These are phyloP conservation scores for Danielozyma ontarioensis DNA, from an alignment of 805 yeast genomes.

Conservation along the genomic window DNA sequence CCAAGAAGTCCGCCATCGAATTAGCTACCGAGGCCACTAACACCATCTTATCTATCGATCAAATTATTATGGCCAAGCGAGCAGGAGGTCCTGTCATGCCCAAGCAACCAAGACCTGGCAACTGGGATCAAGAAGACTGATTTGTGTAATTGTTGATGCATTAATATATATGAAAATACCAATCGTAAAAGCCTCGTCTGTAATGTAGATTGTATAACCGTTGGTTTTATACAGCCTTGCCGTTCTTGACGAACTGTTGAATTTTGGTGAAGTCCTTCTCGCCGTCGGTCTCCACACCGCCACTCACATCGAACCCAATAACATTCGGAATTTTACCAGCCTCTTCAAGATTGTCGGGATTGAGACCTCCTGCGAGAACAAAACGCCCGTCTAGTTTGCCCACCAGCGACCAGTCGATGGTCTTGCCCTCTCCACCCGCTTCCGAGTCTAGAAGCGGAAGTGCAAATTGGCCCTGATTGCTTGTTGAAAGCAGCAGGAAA, in stretches of 20 bases:
- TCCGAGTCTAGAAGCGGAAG: slow-evolving; percentile 79
- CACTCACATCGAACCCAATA: slow-evolving; percentile 90
- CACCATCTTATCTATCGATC: slow-evolving; percentile 89
- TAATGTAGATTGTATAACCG: neutral
- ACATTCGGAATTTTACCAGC: slow-evolving; percentile 56
- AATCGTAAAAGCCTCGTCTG: too few species aligned
- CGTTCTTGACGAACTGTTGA: slow-evolving; percentile 49
- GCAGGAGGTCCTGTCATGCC: slow-evolving; percentile 98
- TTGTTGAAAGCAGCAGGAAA: slow-evolving; percentile 5
- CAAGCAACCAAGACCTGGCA: slow-evolving; percentile 77
- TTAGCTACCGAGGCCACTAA: slow-evolving; percentile 95
- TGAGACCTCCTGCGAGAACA: slow-evolving; percentile 87
- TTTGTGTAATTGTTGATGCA: too few species aligned
- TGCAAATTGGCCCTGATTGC: slow-evolving; percentile 32
- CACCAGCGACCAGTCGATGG: slow-evolving; percentile 61
- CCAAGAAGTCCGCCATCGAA: slow-evolving; percentile 82
- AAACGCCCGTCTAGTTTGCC: slow-evolving; percentile 30
- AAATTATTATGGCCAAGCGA: slow-evolving; percentile 97
- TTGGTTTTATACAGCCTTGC: slow-evolving; percentile 20
- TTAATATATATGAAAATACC: too few species aligned
- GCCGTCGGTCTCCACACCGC: slow-evolving; percentile 87
- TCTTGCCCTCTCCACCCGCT: slow-evolving; percentile 85
- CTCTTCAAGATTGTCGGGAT: slow-evolving; percentile 59
- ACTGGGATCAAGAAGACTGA: slow-evolving; percentile 93
- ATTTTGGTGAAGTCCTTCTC: slow-evolving; percentile 67